phyloP scores from a whole-genome alignment of 1,284 basidiomycete genomes.

The Trametes pubescens region DNA sequence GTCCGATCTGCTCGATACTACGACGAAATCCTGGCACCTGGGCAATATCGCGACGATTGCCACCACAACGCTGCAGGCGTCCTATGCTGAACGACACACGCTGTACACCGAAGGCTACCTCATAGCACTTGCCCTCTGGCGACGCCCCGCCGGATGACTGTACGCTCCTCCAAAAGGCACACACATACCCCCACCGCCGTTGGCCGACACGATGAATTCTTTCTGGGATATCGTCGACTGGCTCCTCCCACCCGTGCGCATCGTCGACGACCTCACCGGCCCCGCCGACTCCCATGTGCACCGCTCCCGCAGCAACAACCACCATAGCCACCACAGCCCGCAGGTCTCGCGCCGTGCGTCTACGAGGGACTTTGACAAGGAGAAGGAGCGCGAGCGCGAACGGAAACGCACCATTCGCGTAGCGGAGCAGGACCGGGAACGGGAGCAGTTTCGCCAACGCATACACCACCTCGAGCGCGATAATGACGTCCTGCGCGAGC shows the following conservation, averaged over 20 bases:
- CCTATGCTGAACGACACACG: constrained; percentile 18
- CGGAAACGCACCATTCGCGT: constrained; percentile 28
- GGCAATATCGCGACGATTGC: constrained; percentile 11
- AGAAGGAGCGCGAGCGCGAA: constrained; percentile 33
- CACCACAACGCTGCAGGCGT: constrained; percentile 15
- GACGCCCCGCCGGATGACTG: constrained; percentile 24
- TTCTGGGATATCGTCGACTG: constrained; percentile 44
- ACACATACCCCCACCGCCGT: not conserved
- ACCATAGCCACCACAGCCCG: constrained; percentile 27
- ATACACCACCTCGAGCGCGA: constrained; percentile 40
- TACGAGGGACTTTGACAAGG: constrained; percentile 34
- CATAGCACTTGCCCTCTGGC: constrained; percentile 31
- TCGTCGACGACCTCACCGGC: constrained; percentile 43
- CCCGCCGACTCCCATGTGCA: constrained; percentile 33
- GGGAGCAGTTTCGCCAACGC: constrained; percentile 37
- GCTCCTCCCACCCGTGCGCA: constrained; percentile 43
- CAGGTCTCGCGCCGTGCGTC: constrained; percentile 26
- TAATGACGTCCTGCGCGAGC: constrained; percentile 37
- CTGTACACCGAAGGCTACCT: constrained; percentile 7
- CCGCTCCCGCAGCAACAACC: constrained; percentile 29
- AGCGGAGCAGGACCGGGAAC: constrained; percentile 32
- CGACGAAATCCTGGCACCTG: constrained; percentile 12
- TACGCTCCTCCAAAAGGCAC: constrained; percentile 13
- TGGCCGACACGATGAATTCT: constrained; percentile 37
- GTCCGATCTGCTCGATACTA: constrained; percentile 12